These are phyloP conservation scores for Basipetospora chlamydospora DNA, from an alignment of 2,329 filamentous ascomycete genomes.

Conservation along the genomic window DNA sequence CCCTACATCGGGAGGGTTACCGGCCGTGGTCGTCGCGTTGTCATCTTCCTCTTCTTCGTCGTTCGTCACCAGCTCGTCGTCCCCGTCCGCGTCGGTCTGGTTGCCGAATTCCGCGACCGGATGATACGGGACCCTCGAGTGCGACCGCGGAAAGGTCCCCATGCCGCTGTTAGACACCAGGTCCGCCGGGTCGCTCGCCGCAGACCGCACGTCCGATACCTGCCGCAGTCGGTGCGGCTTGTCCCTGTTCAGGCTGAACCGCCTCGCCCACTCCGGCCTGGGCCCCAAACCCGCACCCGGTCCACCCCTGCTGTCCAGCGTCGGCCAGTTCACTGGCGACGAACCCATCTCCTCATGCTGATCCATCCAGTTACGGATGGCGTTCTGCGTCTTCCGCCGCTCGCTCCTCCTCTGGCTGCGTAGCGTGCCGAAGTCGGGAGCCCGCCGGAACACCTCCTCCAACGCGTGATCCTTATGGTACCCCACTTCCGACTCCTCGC, in stretches of 20 bases:
- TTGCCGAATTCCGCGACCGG: constrained; percentile 18
- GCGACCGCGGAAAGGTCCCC: constrained; percentile 11
- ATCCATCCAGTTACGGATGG: constrained; percentile 86
- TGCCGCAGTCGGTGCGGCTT: constrained; percentile 30
- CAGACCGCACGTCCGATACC: constrained; percentile 42
- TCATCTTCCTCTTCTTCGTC: constrained; percentile 54
- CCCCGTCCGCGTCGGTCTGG: constrained; percentile 72
- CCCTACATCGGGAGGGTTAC: constrained; percentile 14
- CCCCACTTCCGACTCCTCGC: constrained; percentile 77
- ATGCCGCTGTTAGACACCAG: constrained; percentile 38
- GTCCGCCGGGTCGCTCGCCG: constrained; percentile 49
- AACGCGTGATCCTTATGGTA: constrained; percentile 81
- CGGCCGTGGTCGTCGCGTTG: constrained; percentile 24
- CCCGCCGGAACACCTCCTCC: constrained; percentile 75
- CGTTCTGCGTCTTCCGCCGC: constrained; percentile 60
- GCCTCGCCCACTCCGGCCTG: constrained; percentile 34
- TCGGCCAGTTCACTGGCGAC: constrained; percentile 33
- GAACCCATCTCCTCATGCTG: constrained; percentile 39
- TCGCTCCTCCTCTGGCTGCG: constrained; percentile 47
- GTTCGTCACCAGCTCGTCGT: constrained; percentile 77
- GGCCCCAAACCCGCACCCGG: too few species aligned
- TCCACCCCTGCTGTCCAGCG: constrained; percentile 25
- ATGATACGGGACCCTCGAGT: background rate
- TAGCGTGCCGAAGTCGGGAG: constrained; percentile 49
- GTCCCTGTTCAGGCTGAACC: constrained; percentile 38